phyloP scores from a whole-genome alignment of 108 stramenopile genomes.

The Fragilariopsis cylindrus region DNA sequence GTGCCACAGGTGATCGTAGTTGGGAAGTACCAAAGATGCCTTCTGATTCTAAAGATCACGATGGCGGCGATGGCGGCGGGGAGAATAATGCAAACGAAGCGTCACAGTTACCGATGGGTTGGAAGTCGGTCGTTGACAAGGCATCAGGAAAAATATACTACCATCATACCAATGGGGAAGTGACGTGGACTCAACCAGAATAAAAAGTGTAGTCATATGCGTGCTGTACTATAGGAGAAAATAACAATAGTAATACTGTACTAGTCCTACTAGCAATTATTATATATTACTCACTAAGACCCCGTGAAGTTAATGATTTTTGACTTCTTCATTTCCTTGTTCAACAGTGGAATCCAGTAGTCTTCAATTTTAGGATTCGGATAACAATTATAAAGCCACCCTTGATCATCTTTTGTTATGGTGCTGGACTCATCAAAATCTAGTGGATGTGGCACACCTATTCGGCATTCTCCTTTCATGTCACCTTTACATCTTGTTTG shows the following conservation, averaged over 20 bases:
- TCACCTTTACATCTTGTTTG: conserved; percentile 35
- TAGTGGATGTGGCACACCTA: conserved; percentile 57
- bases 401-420: conserved; percentile 25
- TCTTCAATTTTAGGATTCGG: conserved; percentile 60
- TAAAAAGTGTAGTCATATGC: neutral
- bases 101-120: conserved; percentile 58
- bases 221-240: neutral
- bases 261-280: neutral
- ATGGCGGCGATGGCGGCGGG: neutral
- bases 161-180: conserved; percentile 62
- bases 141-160: conserved; percentile 67
- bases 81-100: conserved; percentile 5
- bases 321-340: conserved; percentile 24
- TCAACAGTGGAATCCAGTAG: conserved; percentile 56
- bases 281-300: neutral
- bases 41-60: neutral
- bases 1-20: conserved; percentile 48
- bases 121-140: conserved; percentile 61
- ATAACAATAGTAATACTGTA: neutral
- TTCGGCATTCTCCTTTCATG: conserved; percentile 31
- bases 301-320: conserved; percentile 12
- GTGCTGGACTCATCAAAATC: conserved; percentile 14
- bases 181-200: conserved; percentile 65
- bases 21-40: conserved; percentile 57
- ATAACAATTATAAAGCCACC: conserved; percentile 67